Percentiles rank a stretch among this genome's conserved stretches.
Conservation (phyloP, 495 filamentous ascomycete genomes). For the Hypoxylon perforatum region DNA sequence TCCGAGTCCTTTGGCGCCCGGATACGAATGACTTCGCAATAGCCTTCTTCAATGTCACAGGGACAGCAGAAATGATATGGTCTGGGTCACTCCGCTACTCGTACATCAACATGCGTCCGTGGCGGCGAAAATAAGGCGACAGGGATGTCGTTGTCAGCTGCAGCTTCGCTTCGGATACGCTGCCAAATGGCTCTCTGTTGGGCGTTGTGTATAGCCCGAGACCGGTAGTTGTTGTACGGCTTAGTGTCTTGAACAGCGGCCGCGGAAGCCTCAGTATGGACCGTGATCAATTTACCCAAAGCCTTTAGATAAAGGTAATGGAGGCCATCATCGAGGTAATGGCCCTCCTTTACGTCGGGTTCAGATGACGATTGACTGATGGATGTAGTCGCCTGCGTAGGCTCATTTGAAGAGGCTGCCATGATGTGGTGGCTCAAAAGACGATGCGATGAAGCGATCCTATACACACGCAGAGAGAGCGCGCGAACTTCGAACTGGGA, state of each 20-base stretch:
- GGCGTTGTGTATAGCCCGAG: constrained; percentile 9
- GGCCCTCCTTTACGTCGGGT: too few species aligned
- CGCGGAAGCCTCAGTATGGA: not conserved
- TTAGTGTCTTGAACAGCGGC: not conserved
- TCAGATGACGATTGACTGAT: too few species aligned
- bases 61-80: constrained; percentile 1
- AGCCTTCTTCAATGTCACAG: not conserved
- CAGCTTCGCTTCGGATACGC: constrained; percentile 1
- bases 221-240: not conserved
- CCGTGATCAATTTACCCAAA: not conserved
- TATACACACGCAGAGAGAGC: too few species aligned
- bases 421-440: too few species aligned
- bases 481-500: too few species aligned
- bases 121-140: constrained; percentile 8
- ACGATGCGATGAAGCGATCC: too few species aligned
- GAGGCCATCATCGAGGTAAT: too few species aligned
- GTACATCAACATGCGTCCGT: constrained; percentile 6
- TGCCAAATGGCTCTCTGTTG: constrained; percentile 10
- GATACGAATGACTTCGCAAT: constrained; percentile 1
- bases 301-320: not conserved
- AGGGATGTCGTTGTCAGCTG: constrained; percentile 5
- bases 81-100: not conserved
- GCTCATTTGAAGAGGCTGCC: too few species aligned
- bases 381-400: too few species aligned
- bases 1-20: not conserved